Evolutionary conservation across 2,329 filamentous ascomycete genomes (phyloP), one percentile per base, ranked within the genome.

Genomic region (Helotiales sp.): DNA sequence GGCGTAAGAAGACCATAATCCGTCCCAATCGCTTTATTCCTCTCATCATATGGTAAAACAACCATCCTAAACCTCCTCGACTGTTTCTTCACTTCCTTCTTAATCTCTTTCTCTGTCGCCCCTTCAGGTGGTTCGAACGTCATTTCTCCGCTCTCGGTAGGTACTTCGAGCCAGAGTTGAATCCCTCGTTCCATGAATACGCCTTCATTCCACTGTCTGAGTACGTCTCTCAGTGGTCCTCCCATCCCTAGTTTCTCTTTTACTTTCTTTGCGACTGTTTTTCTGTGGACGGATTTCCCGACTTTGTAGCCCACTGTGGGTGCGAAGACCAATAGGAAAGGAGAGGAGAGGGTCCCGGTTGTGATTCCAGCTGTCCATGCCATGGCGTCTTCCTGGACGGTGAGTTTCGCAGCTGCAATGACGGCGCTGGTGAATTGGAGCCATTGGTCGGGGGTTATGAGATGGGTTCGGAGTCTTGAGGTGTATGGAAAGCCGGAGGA

Each of bases 401-500:
- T 62, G 7, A 67, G 48, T 49, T 60, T 69, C 2, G 64, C 59
- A 9, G 65, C 63, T 6, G 58, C 52, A 2, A 67, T 57, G 24
- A 68, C 56, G 22, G 64, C 66, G 33, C 48, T 53, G 5, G 53
- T 67, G 40, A 68, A 68, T 40, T 63, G 55, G 51, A 60, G 50
- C 67, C 67, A 69, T 52, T 67, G 52, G 29, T 67, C 63, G 25
- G 60, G 61, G n/a, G 65, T 61, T 12, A 69, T 51, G 8, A 50
- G 33, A 8, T 62, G 44, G 13, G 57, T 33, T 19, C 60, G 52
- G 4, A 69, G 56, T 34, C 59, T 52, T 22, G 57, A 58, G 40
- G 63, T 54, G 38, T 63, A 68, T 1, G 63, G 60, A 46, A 69
- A 69, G 12, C 66, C 66, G 5, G 67, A 69, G 5, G 65, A 63